These are phyloP conservation scores for Chaetoceros tenuissimus DNA, from an alignment of 108 stramenopile genomes.

Conservation along the genomic window DNA sequence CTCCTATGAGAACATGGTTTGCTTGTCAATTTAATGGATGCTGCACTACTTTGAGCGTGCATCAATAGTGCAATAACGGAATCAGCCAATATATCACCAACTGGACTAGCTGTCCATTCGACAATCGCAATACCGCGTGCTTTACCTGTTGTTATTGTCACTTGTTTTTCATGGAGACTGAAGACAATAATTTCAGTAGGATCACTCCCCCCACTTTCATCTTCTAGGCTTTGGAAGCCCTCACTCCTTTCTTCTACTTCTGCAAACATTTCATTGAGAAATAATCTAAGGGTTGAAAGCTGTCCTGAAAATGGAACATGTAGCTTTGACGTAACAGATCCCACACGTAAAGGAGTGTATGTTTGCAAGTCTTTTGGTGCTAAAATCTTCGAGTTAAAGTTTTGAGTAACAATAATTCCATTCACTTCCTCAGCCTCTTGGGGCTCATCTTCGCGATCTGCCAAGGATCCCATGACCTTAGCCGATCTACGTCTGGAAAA, in stretches of 20 bases:
- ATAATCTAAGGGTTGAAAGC: slow-evolving; percentile 58
- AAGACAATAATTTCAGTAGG: slow-evolving; percentile 33
- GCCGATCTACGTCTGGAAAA: slow-evolving; percentile 83
- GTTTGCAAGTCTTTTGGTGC: slow-evolving; percentile 75
- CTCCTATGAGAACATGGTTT: slow-evolving; percentile 73
- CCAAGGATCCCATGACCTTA: slow-evolving; percentile 83
- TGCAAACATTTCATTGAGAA: slow-evolving; percentile 75
- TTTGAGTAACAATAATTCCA: slow-evolving; percentile 82
- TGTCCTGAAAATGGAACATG: slow-evolving; percentile 84
- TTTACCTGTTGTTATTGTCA: slow-evolving; percentile 55
- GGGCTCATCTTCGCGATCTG: slow-evolving; percentile 36
- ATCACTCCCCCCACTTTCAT: slow-evolving; percentile 18
- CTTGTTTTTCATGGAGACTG: slow-evolving; percentile 53
- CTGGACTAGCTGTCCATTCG: slow-evolving; percentile 87
- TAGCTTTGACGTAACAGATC: slow-evolving; percentile 70
- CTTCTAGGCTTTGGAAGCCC: neutral
- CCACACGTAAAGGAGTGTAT: slow-evolving; percentile 83
- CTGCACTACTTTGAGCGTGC: slow-evolving; percentile 84
- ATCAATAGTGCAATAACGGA: slow-evolving; percentile 82
- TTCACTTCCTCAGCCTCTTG: slow-evolving; percentile 60
- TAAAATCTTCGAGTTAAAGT: slow-evolving; percentile 75
- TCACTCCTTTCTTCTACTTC: slow-evolving; percentile 45
- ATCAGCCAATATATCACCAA: slow-evolving; percentile 90
- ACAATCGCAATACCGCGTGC: slow-evolving; percentile 58
- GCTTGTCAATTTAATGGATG: slow-evolving; percentile 79